These are phyloP conservation scores for Marasmius oreades DNA, from an alignment of 1,284 basidiomycete species.

Conservation along the genomic window DNA sequence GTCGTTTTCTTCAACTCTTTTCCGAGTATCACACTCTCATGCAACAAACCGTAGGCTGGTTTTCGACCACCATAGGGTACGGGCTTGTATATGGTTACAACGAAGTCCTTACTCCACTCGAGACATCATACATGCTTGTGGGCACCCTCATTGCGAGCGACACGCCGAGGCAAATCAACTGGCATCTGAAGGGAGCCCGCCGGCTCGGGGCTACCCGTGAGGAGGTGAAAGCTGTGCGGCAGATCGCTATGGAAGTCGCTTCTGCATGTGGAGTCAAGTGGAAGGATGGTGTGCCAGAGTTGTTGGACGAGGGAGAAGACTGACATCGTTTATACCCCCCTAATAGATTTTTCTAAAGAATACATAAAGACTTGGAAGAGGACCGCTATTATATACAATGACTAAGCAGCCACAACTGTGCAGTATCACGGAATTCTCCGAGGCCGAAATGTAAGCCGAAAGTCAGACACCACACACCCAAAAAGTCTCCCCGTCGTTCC, in stretches of 20 bases:
- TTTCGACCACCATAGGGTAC: conserved; percentile 49
- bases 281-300: conserved; percentile 40
- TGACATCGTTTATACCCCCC: neutral
- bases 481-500: conserved; percentile 1
- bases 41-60: conserved; percentile 37
- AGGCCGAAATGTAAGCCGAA: neutral
- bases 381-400: too few species aligned
- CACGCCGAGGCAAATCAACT: conserved; percentile 49
- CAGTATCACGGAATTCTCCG: neutral
- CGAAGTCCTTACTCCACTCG: conserved; percentile 36
- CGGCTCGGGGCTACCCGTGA: conserved; percentile 37
- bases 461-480: neutral
- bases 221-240: conserved; percentile 36
- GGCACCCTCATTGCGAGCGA: conserved; percentile 49
- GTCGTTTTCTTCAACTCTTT: conserved; percentile 6
- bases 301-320: conserved; percentile 2
- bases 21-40: neutral
- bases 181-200: conserved; percentile 49
- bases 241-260: conserved; percentile 38
- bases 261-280: conserved; percentile 37
- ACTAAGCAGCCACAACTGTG: neutral
- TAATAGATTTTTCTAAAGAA: too few species aligned
- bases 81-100: conserved; percentile 44
- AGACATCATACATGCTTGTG: conserved; percentile 46
- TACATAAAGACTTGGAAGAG: too few species aligned